phyloP scores from a whole-genome alignment of 192 early-diverging fungal genomes.

The Backusella luteola region DNA sequence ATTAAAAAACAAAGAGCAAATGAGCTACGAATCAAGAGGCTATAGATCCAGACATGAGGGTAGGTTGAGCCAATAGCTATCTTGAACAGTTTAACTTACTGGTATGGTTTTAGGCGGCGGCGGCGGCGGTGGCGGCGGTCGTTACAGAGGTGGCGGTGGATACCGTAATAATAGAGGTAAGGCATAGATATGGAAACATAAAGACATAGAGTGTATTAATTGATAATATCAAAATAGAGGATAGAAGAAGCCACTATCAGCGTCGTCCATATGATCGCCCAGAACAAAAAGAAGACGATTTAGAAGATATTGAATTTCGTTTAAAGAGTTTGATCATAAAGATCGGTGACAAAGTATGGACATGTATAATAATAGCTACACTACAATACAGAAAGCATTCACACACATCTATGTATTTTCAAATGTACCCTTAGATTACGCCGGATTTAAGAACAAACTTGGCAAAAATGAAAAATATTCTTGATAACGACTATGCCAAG shows the following conservation, averaged over 20 bases:
- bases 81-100: background rate
- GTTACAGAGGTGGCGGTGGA: constrained; percentile 2
- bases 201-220: background rate
- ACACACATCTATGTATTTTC: background rate
- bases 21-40: constrained; percentile 20
- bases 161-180: background rate
- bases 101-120: background rate
- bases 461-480: constrained; percentile 64
- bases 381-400: too few relatives aligned
- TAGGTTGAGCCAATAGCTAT: background rate
- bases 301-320: constrained; percentile 63
- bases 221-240: background rate
- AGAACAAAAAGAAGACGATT: constrained; percentile 36
- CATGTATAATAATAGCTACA: background rate
- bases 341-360: constrained; percentile 67
- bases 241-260: constrained; percentile 18
- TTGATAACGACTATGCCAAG: constrained; percentile 70
- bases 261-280: constrained; percentile 24
- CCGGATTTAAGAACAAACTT: constrained; percentile 63
- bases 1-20: background rate
- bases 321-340: constrained; percentile 71
- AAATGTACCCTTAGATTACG: constrained; percentile 38
- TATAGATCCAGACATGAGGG: constrained; percentile 22
- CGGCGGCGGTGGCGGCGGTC: background rate
- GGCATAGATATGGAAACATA: background rate